A percentile compares a stretch with the other conserved stretches of the same genome.
Evolutionary conservation across 176 grass and related monocot species (phyloP).

Genomic region (Carex kokanica): DNA sequence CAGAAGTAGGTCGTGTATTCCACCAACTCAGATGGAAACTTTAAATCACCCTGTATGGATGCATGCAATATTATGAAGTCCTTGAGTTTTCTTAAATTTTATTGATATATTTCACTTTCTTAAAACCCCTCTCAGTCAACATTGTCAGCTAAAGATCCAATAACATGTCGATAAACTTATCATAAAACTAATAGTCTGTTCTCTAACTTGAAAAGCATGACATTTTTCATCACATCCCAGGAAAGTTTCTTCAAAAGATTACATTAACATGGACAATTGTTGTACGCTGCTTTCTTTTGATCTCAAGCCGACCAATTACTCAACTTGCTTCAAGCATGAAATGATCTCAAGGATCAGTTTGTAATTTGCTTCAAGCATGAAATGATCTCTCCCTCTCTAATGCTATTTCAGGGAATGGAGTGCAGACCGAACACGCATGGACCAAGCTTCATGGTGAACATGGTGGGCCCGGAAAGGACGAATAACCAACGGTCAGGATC

Average conservation of each 20-base stretch:
- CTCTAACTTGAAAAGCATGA: not conserved
- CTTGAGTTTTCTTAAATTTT: not conserved
- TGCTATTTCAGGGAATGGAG: slow-evolving; percentile 73
- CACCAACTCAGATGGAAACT: not conserved
- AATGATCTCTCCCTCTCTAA: slow-evolving; percentile 2
- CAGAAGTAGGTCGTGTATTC: not conserved
- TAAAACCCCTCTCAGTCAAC: not conserved
- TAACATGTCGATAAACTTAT: not conserved
- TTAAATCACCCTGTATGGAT: not conserved
- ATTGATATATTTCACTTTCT: not conserved
- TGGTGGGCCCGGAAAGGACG: slow-evolving; percentile 76
- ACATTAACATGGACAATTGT: not conserved
- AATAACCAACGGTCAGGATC: slow-evolving; percentile 43
- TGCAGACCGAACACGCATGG: slow-evolving; percentile 96
- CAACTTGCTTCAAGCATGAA: not conserved
- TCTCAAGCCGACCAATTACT: not conserved
- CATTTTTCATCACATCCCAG: not conserved
- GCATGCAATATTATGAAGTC: not conserved
- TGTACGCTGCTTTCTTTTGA: not conserved
- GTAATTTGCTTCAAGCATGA: too few relatives aligned
- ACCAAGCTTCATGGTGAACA: slow-evolving; percentile 96
- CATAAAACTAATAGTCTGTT: not conserved
- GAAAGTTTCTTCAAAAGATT: slow-evolving; percentile 6
- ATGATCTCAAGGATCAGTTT: too few relatives aligned
- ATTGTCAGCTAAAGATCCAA: not conserved